phyloP scores from a whole-genome alignment of 2,329 filamentous ascomycete genomes.

The Aspergillus japonicus region DNA sequence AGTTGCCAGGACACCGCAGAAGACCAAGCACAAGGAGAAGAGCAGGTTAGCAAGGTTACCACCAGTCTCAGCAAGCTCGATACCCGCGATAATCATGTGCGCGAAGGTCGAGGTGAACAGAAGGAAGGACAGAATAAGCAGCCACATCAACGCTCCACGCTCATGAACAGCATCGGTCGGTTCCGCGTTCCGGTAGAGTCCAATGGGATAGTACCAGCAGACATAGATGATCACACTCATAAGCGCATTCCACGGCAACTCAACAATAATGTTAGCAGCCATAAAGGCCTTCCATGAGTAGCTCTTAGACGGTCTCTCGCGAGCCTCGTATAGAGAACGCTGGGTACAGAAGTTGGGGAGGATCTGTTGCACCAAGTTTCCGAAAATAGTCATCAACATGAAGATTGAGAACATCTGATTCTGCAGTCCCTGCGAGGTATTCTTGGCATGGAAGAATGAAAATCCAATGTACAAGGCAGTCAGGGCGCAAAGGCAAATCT shows the following conservation, averaged over 20 bases:
- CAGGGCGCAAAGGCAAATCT: slow-evolving; percentile 65
- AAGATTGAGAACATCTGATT: slow-evolving; percentile 92
- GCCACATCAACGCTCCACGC: slow-evolving; percentile 64
- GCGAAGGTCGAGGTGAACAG: slow-evolving; percentile 72
- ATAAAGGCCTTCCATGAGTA: slow-evolving; percentile 76
- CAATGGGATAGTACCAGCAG: slow-evolving; percentile 67
- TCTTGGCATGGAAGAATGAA: slow-evolving; percentile 72
- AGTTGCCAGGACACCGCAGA: slow-evolving; percentile 55
- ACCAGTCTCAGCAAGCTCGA: slow-evolving; percentile 68
- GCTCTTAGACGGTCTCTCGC: slow-evolving; percentile 63
- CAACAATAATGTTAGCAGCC: slow-evolving; percentile 68
- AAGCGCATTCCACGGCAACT: slow-evolving; percentile 66
- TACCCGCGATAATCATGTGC: slow-evolving; percentile 69
- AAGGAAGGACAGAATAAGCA: slow-evolving; percentile 65
- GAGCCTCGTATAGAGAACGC: slow-evolving; percentile 59
- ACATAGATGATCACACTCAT: slow-evolving; percentile 63
- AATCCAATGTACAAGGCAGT: slow-evolving; percentile 78
- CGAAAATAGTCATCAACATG: slow-evolving; percentile 80
- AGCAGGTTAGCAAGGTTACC: slow-evolving; percentile 62
- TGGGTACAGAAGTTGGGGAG: slow-evolving; percentile 61
- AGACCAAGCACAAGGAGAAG: slow-evolving; percentile 59
- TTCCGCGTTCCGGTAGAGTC: slow-evolving; percentile 45
- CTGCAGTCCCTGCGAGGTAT: slow-evolving; percentile 76
- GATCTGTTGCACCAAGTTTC: slow-evolving; percentile 54
- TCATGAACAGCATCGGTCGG: slow-evolving; percentile 43